Evolutionary conservation across 345 rosid species (phyloP).

Genomic region (Angophora floribunda): DNA sequence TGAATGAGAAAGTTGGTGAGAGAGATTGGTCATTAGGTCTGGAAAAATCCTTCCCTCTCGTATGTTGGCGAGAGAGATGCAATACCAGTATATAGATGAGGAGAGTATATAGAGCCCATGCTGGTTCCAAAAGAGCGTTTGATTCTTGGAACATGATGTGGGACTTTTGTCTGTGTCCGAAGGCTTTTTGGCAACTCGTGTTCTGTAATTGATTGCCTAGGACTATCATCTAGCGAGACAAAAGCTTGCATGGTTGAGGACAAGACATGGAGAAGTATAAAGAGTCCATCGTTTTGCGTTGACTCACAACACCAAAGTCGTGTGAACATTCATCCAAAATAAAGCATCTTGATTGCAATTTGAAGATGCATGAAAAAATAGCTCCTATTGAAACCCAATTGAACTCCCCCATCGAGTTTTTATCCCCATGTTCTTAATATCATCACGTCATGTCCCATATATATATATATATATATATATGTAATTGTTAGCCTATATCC

Average conservation of each 20-base stretch:
- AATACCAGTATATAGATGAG: neutral
- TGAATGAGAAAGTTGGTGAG: neutral
- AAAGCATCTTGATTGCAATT: too few relatives aligned
- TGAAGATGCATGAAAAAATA: neutral
- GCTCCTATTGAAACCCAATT: neutral
- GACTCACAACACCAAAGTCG: too few relatives aligned
- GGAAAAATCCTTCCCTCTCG: neutral
- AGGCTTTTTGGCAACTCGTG: neutral
- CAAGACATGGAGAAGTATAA: neutral
- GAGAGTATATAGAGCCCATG: neutral
- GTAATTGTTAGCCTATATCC: too few relatives aligned
- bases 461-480: too few relatives aligned
- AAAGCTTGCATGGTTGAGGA: neutral
- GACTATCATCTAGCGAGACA: neutral
- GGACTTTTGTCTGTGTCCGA: neutral
- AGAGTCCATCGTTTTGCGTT: too few relatives aligned
- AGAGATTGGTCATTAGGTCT: neutral
- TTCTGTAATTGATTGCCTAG: neutral
- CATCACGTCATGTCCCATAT: neutral
- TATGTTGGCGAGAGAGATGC: neutral
- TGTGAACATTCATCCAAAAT: too few relatives aligned
- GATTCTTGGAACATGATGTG: rapidly evolving
- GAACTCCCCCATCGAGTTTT: neutral
- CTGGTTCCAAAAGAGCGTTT: rapidly evolving
- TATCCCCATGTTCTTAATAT: neutral